Evolutionary conservation across 345 rosid species (phyloP).

Genomic region (Ricinus communis): DNA sequence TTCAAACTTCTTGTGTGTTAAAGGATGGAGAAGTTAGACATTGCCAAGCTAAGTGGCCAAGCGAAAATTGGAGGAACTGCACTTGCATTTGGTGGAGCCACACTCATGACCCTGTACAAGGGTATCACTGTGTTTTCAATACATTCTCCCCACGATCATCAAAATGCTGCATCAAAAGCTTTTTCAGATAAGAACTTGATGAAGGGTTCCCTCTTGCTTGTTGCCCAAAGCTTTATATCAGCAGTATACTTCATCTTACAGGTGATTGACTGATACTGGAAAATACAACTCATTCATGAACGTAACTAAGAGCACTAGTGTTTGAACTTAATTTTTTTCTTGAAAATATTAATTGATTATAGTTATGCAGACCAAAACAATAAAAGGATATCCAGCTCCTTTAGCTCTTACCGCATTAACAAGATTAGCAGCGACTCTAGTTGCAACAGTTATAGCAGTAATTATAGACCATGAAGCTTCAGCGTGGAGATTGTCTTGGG

Average conservation of each 20-base stretch:
- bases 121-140: neutral
- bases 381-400: conserved; percentile 15
- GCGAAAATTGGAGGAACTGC: neutral
- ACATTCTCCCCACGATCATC: neutral
- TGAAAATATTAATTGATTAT: no score
- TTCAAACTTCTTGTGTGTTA: no score
- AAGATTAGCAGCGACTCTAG: conserved; percentile 10
- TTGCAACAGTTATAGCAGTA: conserved; percentile 7
- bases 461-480: conserved; percentile 14
- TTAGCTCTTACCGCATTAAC: conserved; percentile 12
- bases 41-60: neutral
- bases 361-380: conserved; percentile 2
- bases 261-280: neutral
- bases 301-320: no score
- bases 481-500: conserved; percentile 10
- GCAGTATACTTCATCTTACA: neutral
- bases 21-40: neutral
- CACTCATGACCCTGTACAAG: conserved; percentile 3
- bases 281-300: neutral
- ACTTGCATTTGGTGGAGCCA: neutral
- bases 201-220: neutral
- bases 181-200: neutral
- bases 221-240: neutral
- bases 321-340: no score
- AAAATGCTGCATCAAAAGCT: neutral